Conservation (phyloP, 306 rosid genomes). For the Cercis canadensis region DNA sequence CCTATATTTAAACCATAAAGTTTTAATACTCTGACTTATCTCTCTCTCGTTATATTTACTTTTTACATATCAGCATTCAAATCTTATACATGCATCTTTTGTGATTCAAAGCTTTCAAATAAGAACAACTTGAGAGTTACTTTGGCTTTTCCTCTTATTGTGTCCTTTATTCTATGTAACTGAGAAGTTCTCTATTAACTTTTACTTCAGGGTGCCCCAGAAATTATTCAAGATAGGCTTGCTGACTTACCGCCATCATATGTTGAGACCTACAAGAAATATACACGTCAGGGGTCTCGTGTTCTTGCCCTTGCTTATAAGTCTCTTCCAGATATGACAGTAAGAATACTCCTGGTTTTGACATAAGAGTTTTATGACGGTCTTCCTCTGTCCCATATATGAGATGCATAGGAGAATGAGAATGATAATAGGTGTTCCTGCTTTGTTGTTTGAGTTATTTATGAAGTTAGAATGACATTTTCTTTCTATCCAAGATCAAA, state of each 20-base stretch:
- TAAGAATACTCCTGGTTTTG: constrained; percentile 51
- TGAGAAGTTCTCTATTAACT: constrained; percentile 7
- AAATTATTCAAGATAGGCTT: constrained; percentile 92
- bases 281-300: constrained; percentile 98
- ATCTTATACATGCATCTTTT: constrained; percentile 6
- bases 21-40: not conserved
- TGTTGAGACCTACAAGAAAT: constrained; percentile 85
- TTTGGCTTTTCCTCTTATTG: constrained; percentile 15
- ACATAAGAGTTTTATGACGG: not conserved
- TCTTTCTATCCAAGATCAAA: not conserved
- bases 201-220: constrained; percentile 94
- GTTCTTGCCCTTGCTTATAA: constrained; percentile 97
- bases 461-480: not conserved
- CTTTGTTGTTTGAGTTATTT: constrained; percentile 16
- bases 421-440: not conserved
- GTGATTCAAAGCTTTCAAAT: constrained; percentile 1
- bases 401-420: not conserved
- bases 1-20: not conserved
- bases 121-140: constrained; percentile 14
- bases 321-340: constrained; percentile 94
- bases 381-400: constrained; percentile 10
- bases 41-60: not conserved
- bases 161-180: constrained; percentile 11
- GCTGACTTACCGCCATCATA: constrained; percentile 73
- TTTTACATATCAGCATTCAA: constrained; percentile 5